Base-by-base conservation (phyloP, 805 yeast species). In the Starmerella vitae region DNA sequence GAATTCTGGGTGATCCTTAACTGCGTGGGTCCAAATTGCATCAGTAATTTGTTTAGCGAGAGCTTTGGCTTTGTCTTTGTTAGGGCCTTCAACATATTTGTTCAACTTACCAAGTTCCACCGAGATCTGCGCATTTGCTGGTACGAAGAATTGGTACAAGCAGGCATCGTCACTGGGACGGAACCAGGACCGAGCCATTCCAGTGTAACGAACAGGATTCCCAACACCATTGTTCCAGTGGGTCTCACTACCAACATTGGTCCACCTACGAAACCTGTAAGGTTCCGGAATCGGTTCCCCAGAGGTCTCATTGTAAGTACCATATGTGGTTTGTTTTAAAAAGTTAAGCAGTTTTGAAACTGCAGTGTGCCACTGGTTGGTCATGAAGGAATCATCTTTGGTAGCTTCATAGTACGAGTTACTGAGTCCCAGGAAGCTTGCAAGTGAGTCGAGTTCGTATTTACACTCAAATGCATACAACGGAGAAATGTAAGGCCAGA, bases 91-190 rank as follows among this genome's bases (percentile, higher is more conserved):
- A 13, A 51, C 43, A 29, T 57, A 42, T 26, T 48, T 17, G 3
- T 60, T 50, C 3, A 63, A 49, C 19, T 61, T 64, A n/a, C 51
- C 53, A 25, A 83, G 61, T 53, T 83, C 91, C 1, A 73, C 74
- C 21, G 73, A 58, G 64, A 79, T 61, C 48, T 78, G 85, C 1
- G 85, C 83, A 54, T 84, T 84, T 2, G 84, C 94, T 1, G 94
- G 94, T 32, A 85, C 71, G 55, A 84, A 79, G 42, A 77, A 74
- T 56, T 81, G 93, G 44, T 68, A 69, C n/a, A 76, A 71, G 30
- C 84, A 73, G 1, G 93, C 83, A 58, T 83, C 94, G 56, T 83
- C 94, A 15, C 88, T 77, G 7, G 94, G 94, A 49, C 94, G 62
- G 55, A 83, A 83, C 0, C 93, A 86, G 4, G 86, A 76, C 36